Evolutionary conservation across 495 filamentous ascomycete species (phyloP), one percentile per base, ranked within the genome.

Genomic region (Tuber indicum): DNA sequence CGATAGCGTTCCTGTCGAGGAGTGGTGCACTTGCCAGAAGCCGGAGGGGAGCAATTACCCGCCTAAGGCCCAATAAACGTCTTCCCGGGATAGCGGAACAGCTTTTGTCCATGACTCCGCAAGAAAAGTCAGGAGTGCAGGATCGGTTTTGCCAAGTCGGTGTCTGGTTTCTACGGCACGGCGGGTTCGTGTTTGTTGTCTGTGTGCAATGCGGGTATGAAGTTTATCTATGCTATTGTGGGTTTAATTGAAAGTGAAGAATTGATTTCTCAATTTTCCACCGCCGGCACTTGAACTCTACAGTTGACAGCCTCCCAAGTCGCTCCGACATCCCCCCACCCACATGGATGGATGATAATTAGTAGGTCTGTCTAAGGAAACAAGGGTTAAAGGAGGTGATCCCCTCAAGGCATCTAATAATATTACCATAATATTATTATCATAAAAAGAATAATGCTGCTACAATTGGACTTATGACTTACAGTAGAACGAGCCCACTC

Each of bases 1-100:
- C 86, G 91, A 92, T 81, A 70, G 84, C 0, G 83, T 93, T 41
- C 87, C 90, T 2, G 84, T 86, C 43, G 83, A 86, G 10, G 85
- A 92, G 32, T 87, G 92, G 84, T 94, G 92, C 81, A 86, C 86
- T 9, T 85, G 80, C 44, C 77, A 76, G 45, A 83, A 83, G 75
- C 75, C 79, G 21, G 76, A 10, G 17, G 79, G 66, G 19, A 83
- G 82, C 72, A 52, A 75, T 44, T 83, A 83, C 49, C 82, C 82
- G 0, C 79, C 79, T 2, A 76, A 66, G 32, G 81, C 70, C n/a
- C 9, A 12, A 52, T 52, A n/a, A n/a, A n/a, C 7, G 49, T 3
- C 49, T 6, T 17, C 49, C 23, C 5, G 9, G 49, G 23, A 2
- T 10, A n/a, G 9, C 21, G 49, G 44, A 45, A 16, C 44, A 16